Percentiles rank a stretch among this genome's conserved stretches.
Conservation (phyloP, 2,329 filamentous ascomycete genomes). For the Diplodia seriata region DNA sequence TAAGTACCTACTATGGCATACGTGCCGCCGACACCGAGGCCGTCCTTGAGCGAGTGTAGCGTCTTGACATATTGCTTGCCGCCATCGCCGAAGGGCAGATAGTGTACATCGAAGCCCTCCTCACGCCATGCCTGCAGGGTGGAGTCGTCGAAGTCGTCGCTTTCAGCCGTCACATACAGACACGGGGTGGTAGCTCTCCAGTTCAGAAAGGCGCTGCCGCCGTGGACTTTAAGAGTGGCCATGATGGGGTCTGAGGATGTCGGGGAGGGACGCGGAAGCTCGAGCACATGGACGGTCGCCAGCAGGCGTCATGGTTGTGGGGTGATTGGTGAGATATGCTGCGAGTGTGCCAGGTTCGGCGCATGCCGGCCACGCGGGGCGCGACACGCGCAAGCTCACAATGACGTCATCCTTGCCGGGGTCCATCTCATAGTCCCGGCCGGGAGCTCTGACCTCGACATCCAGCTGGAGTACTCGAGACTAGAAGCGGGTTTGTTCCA, state of each 20-base stretch:
- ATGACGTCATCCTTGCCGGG: constrained; percentile 24
- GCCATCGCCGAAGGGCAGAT: constrained; percentile 61
- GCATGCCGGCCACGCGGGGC: constrained; percentile 20
- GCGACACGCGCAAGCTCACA: not conserved
- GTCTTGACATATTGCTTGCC: constrained; percentile 55
- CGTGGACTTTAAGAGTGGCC: constrained; percentile 27
- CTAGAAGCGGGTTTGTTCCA: too few relatives aligned
- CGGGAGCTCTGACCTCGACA: constrained; percentile 13
- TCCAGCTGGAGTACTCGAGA: too few relatives aligned
- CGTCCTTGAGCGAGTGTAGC: constrained; percentile 60
- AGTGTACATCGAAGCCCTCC: constrained; percentile 66
- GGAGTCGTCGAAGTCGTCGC: constrained; percentile 63
- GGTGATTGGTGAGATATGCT: constrained; percentile 13
- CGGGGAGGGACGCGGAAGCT: constrained; percentile 4
- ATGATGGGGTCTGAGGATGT: constrained; percentile 20
- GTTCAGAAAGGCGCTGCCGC: constrained; percentile 42
- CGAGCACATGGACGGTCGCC: not conserved
- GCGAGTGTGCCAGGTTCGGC: constrained; percentile 17
- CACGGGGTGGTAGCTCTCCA: constrained; percentile 53
- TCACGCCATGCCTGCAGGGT: constrained; percentile 63
- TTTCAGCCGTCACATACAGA: constrained; percentile 60
- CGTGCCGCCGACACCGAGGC: constrained; percentile 64
- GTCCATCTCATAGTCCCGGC: not conserved
- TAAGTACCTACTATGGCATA: constrained; percentile 67
- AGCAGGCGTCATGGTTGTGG: constrained; percentile 11